These are phyloP conservation scores for Claviceps sorghi DNA, from an alignment of 2,329 filamentous ascomycete genomes.

Conservation along the genomic window DNA sequence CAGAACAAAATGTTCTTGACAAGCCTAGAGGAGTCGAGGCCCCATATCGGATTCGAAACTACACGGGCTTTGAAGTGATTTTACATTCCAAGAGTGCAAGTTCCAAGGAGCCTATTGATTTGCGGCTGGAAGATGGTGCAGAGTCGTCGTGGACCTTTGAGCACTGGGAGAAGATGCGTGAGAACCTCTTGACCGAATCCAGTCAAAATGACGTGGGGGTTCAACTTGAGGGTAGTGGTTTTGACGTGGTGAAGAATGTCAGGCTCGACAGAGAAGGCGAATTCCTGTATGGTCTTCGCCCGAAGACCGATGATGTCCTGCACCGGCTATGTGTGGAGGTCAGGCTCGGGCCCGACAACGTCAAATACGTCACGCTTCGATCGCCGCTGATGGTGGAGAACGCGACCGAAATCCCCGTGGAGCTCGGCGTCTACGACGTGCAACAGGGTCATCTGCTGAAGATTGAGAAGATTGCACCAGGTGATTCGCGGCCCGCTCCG, in stretches of 20 bases:
- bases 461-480: constrained; percentile 93
- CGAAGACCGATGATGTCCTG: constrained; percentile 69
- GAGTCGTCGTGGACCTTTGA: constrained; percentile 95
- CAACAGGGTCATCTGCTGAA: constrained; percentile 83
- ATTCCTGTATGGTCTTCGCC: constrained; percentile 73
- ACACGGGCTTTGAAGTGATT: constrained; percentile 82
- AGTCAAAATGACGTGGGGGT: constrained; percentile 67
- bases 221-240: constrained; percentile 81
- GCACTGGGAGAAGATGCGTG: constrained; percentile 89
- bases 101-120: constrained; percentile 53
- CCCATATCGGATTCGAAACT: constrained; percentile 85
- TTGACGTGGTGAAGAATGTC: constrained; percentile 78
- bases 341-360: constrained; percentile 78
- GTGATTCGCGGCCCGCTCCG: constrained; percentile 76
- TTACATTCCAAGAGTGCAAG: constrained; percentile 62
- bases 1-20: constrained; percentile 72
- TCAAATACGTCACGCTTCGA: constrained; percentile 93
- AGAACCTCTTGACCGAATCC: constrained; percentile 75
- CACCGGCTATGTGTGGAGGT: constrained; percentile 90
- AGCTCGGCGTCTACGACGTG: constrained; percentile 79
- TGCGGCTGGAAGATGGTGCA: constrained; percentile 72
- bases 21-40: constrained; percentile 86
- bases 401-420: constrained; percentile 88
- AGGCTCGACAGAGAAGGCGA: constrained; percentile 91
- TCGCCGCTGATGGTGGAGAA: constrained; percentile 90